phyloP scores from a whole-genome alignment of 164 flowering plant genomes.

The Cinnamomum chago region DNA sequence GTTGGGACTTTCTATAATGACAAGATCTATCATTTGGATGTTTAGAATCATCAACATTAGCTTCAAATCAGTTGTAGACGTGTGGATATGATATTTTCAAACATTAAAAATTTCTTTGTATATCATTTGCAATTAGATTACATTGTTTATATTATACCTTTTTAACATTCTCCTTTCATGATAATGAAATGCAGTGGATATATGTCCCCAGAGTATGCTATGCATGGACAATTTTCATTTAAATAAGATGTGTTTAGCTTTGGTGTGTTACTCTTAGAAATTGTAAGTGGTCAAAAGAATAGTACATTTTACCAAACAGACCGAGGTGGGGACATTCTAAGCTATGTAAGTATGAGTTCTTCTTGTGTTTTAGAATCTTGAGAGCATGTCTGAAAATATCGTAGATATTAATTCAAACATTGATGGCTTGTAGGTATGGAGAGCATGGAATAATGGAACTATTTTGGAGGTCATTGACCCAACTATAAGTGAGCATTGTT shows the following conservation, averaged over 20 bases:
- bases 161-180: not conserved
- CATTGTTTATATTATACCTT: too few relatives aligned
- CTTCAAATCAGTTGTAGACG: too few relatives aligned
- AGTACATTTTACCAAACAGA: conserved; percentile 5
- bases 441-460: conserved; percentile 8
- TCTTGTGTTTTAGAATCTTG: not conserved
- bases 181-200: conserved; percentile 29
- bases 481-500: not conserved
- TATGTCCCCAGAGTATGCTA: conserved; percentile 45
- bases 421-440: not conserved
- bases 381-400: too few relatives aligned
- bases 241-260: conserved; percentile 58
- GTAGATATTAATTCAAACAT: not conserved
- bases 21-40: too few relatives aligned
- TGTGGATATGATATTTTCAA: too few relatives aligned
- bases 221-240: conserved; percentile 35
- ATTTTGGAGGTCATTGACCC: conserved; percentile 22
- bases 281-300: conserved; percentile 29
- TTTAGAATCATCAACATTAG: too few relatives aligned
- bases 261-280: conserved; percentile 39
- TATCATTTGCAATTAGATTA: too few relatives aligned
- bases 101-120: too few relatives aligned
- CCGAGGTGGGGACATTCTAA: conserved; percentile 16
- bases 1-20: too few relatives aligned
- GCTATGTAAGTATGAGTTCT: conserved; percentile 20